phyloP scores from a whole-genome alignment of 768 basidiomycete species.

The Hortiboletus flavorubellus region DNA sequence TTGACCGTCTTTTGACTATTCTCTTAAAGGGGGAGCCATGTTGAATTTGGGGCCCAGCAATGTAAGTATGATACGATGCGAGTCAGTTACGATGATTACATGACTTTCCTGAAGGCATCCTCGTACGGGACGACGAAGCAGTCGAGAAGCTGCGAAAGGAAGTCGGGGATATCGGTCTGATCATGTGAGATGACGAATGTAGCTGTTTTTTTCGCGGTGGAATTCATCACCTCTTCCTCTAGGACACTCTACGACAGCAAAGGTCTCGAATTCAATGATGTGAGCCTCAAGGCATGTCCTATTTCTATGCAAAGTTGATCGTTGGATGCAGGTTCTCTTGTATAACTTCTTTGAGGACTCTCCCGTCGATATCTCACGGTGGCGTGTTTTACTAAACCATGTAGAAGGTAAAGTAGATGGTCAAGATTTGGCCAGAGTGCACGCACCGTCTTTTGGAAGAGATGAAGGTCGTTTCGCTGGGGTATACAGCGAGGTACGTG shows the following conservation, averaged over 20 bases:
- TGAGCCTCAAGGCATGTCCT: not conserved
- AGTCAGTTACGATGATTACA: not conserved
- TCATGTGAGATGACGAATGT: slow-evolving; percentile 42
- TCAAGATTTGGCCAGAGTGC: slow-evolving; percentile 9
- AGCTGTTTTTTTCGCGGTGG: not conserved
- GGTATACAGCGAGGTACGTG: slow-evolving; percentile 46
- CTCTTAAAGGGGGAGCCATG: slow-evolving; percentile 38
- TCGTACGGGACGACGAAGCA: slow-evolving; percentile 62
- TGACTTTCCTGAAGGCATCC: slow-evolving; percentile 45
- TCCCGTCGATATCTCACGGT: slow-evolving; percentile 44
- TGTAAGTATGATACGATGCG: slow-evolving; percentile 37
- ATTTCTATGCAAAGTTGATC: not conserved
- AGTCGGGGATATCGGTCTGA: slow-evolving; percentile 56
- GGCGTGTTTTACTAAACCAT: slow-evolving; percentile 55
- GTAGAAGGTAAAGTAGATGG: slow-evolving; percentile 24
- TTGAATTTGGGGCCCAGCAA: slow-evolving; percentile 64
- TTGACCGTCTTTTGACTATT: slow-evolving; percentile 7
- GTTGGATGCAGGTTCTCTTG: slow-evolving; percentile 52
- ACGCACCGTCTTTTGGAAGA: slow-evolving; percentile 43
- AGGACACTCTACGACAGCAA: slow-evolving; percentile 35
- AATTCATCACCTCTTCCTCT: not conserved
- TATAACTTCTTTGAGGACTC: slow-evolving; percentile 78
- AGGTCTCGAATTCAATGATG: slow-evolving; percentile 27
- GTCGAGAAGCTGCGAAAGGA: slow-evolving; percentile 43
- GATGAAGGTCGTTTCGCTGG: slow-evolving; percentile 48